Evolutionary conservation across 805 yeast species (phyloP), one percentile per base, ranked within the genome.

Genomic region (Middelhovenomyces tepae): DNA sequence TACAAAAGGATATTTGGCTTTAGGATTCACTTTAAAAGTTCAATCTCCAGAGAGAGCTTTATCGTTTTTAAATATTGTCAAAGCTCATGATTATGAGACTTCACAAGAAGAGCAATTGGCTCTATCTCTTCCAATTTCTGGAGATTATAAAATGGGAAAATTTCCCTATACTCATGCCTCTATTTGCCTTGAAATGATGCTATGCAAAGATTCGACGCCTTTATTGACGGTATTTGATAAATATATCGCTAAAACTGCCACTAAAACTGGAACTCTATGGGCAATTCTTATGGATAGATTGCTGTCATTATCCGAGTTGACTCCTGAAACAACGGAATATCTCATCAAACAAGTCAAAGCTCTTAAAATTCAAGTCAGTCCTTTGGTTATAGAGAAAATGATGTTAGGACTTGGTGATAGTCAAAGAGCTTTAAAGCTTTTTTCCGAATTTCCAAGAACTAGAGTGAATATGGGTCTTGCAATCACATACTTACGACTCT

Each of bases 1-100:
- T 32, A 34, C 48, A 2, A 54, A 55, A 35, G 60, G 60, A 4
- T 37, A 46, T 13, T 35, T 51, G 13, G 50, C 51, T 7, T 29
- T 55, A 22, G 53, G 57, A 4, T 51, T 48, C 28, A 23, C 30
- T 2, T 26, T 42, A 7, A 25, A 31, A n/a, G 27, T 24, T 11
- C 16, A 29, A 3, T 25, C 43, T 10, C 44, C 36, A 1, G 43
- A 29, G 4, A 22, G 34, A 20, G 35, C 44, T 6, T 15, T 28
- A 7, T 21, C 27, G 8, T 27, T 45, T 26, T 20, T 43, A 16
- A 34, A 38, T 10, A n/a, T 37, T 13, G 36, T 46, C 7, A 37
- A 36, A 17, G 10, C 19, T 4, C 48, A 44, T 28, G 39, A 37
- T 14, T 45, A 43, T 31, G 43, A 35, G 5, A 33, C 31, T 27